phyloP scores from a whole-genome alignment of 352 stramenopile genomes.

The Phytophthora sojae region DNA sequence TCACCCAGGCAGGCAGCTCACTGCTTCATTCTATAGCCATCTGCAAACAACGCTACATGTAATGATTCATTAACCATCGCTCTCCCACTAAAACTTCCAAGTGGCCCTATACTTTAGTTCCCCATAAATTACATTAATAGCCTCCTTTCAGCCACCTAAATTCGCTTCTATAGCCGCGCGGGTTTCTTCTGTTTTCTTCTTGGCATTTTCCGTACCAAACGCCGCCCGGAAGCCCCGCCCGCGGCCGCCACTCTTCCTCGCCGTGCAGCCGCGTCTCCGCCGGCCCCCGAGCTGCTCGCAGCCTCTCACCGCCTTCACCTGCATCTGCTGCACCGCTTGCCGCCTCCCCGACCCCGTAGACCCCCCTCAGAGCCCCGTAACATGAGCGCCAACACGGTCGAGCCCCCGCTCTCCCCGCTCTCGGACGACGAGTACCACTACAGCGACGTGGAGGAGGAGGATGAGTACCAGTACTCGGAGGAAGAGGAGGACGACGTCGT shows the following conservation, averaged over 20 bases:
- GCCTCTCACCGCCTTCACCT: no score
- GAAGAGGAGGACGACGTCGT: slow-evolving; percentile 46
- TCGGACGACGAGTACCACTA: slow-evolving; percentile 89
- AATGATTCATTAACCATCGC: no score
- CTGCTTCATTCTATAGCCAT: no score
- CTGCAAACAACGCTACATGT: no score
- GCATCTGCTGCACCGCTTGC: no score
- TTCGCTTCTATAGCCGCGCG: background rate
- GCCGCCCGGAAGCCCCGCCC: slow-evolving; percentile 10
- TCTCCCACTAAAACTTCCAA: no score
- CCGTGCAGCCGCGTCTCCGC: no score
- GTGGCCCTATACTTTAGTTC: no score
- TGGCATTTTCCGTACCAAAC: slow-evolving; percentile 30
- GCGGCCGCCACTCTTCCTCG: no score
- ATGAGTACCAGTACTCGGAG: slow-evolving; percentile 78
- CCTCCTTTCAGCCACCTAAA: background rate
- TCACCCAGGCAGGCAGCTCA: no score
- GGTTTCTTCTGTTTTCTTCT: slow-evolving; percentile 27
- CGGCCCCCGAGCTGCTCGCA: no score
- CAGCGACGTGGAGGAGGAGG: slow-evolving; percentile 79
- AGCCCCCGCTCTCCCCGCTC: slow-evolving; percentile 50
- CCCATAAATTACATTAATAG: background rate
- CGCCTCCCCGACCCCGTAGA: background rate
- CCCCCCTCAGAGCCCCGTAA: background rate
- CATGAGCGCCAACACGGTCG: slow-evolving; percentile 28